Percentiles rank a stretch among this genome's conserved stretches.
These are phyloP conservation scores for Amanita muscaria DNA, from an alignment of 768 basidiomycete genomes.

Conservation along the genomic window DNA sequence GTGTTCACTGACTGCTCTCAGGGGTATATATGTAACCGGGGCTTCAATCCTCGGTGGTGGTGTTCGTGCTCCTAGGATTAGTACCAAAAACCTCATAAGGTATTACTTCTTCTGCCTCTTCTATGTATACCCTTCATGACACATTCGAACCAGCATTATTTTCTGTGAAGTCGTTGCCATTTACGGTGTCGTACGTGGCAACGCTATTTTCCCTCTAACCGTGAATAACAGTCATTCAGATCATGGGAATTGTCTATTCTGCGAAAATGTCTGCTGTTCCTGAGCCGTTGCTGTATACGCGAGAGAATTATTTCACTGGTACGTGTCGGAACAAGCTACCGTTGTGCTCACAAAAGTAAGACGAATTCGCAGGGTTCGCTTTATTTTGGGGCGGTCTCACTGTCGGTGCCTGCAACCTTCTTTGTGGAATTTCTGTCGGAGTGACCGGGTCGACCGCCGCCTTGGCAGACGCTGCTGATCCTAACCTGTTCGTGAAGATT, in stretches of 20 bases:
- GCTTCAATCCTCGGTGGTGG: conserved; percentile 96
- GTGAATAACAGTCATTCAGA: conserved; percentile 32
- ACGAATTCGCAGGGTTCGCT: conserved; percentile 54
- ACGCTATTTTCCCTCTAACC: background rate
- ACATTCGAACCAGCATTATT: conserved; percentile 66
- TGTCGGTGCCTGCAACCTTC: conserved; percentile 87
- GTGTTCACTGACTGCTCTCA: conserved; percentile 23
- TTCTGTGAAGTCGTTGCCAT: conserved; percentile 99
- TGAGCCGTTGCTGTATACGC: conserved; percentile 67
- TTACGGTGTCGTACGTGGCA: conserved; percentile 76
- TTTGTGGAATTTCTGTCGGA: conserved; percentile 92
- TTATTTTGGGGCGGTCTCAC: conserved; percentile 97
- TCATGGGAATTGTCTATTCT: conserved; percentile 95
- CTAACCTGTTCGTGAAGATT: conserved; percentile 91
- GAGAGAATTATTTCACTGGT: conserved; percentile 91
- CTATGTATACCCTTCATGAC: background rate
- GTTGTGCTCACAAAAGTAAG: no score
- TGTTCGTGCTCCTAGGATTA: conserved; percentile 86
- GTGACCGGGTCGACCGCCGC: conserved; percentile 95
- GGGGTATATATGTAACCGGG: conserved; percentile 98
- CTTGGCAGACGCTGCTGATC: conserved; percentile 91
- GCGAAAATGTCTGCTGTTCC: conserved; percentile 61
- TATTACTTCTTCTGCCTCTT: conserved; percentile 23
- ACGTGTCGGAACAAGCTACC: no score
- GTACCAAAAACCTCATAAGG: conserved; percentile 98